Base-by-base conservation (phyloP, 768 basidiomycete genomes). In the Amanita phalloides region DNA sequence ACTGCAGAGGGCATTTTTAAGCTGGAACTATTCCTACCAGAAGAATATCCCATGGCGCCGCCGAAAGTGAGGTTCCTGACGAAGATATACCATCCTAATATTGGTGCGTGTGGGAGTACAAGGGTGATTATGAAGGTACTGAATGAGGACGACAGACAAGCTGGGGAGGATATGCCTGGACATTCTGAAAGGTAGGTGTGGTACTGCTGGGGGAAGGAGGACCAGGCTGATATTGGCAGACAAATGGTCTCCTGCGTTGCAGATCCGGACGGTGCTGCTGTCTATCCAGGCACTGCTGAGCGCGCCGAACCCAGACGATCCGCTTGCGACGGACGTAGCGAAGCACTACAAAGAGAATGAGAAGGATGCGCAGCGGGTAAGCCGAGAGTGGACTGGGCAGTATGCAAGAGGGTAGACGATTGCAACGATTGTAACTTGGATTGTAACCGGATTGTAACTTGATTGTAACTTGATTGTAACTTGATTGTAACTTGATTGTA, bases 341-440 rank as follows among this genome's bases (percentile, higher is more conserved):
- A 94, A 96, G 67, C 93, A 98, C 63, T 99, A 96, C 79, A 98
- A 99, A 69, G 91, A 97, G 73, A 77, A 98, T 65, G 91, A 96
- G 76, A 79, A 81, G 66, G 94, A 86, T 53, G 96, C 96, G 23
- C 88, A 91, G 69, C 73, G 84, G 33, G 91, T 96, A 54, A 91
- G 90, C 65, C 79, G 79, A 64, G 91, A 96, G 71, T 99, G 96
- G 96, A 98, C 96, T 59, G 78, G 84, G 71, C 79, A 82, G 65
- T 97, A 86, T 62, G 95, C 95, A 6, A 20, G 57, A 11, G 58
- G 56, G 8, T 50, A 35, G 48, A 32, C n/a, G 26, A 39, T 49
- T 21, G 6, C 7, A 28, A 28, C 7, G 30, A 30, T 30, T 30
- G 30, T 30, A 30, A 30, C 30, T 4, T 25, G 23, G 23, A 25